Base-by-base conservation (phyloP, 2,329 filamentous ascomycete species). In the Cercospora sp. region DNA sequence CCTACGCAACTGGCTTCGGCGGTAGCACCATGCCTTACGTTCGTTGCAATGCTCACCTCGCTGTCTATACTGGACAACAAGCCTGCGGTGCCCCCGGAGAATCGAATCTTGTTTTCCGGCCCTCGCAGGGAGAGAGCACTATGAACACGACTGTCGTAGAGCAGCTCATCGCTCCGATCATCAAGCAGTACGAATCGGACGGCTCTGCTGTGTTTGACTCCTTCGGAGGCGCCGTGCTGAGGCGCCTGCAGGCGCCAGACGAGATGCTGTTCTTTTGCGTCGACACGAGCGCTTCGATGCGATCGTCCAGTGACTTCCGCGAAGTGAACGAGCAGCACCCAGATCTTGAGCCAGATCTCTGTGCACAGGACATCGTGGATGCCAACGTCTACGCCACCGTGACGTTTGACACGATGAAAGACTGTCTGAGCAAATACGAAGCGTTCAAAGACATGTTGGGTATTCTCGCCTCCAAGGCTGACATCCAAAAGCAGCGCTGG, bases 251-350 rank as follows among this genome's bases (percentile, higher is more conserved):
- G 10, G 57, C 69, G 13, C 78, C 79, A 16, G 77, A 79, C 23
- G 79, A 81, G 66, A 63, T 79, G 6, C 51, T 78, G 4, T 73
- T 80, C 57, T 74, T 80, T 53, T 77, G 74, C 61, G 78, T 80
- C 2, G 78, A 80, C 66, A 73, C 75, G 23, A 78, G 76, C 51
- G 61, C 69, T 1, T 79, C 77, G 40, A 81, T 80, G 78, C 26
- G 61, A 7, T 9, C 60, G 0, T 51, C 73, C 1, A 78, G 76
- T 8, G 77, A 75, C 23, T 79, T 80, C 63, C 33, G 61, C 1
- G 78, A 79, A 31, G 67, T 78, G 33, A 75, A 78, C 51, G 71
- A 71, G 7, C 53, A 63, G 16, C 55, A 42, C 12, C 26, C 48
- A 31, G 18, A 60, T 8, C 51, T 42, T 9, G 69, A 69, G 26